A percentile compares a stretch with the other conserved stretches of the same genome.
phyloP scores from a whole-genome alignment of 2,329 filamentous ascomycete genomes.

The Colletotrichum destructivum region DNA sequence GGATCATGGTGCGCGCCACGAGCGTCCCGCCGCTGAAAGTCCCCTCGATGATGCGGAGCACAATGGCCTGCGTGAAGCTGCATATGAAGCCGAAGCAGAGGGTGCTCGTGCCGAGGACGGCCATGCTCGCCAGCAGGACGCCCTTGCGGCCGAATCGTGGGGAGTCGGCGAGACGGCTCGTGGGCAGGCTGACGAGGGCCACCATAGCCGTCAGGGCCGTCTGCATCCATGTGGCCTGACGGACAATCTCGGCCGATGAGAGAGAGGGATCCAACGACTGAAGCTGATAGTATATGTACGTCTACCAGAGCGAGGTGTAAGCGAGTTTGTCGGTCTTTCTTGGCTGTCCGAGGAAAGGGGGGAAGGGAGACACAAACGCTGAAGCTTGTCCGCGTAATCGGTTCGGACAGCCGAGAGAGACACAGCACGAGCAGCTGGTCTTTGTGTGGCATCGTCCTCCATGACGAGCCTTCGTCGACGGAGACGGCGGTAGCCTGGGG shows the following conservation, averaged over 20 bases:
- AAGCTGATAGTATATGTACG: slow-evolving; percentile 14
- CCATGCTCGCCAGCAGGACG: slow-evolving; percentile 4
- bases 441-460: slow-evolving; percentile 19
- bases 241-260: slow-evolving; percentile 1
- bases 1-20: slow-evolving; percentile 5
- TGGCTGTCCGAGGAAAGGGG: neutral
- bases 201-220: slow-evolving; percentile 4
- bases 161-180: slow-evolving; percentile 13
- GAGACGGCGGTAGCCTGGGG: neutral
- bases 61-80: neutral
- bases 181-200: slow-evolving; percentile 3
- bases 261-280: neutral
- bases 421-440: slow-evolving; percentile 19
- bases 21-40: slow-evolving; percentile 4
- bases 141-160: slow-evolving; percentile 7
- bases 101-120: neutral
- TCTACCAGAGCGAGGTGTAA: neutral
- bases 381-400: slow-evolving; percentile 7
- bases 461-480: slow-evolving; percentile 2
- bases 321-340: too few relatives aligned
- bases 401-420: slow-evolving; percentile 1
- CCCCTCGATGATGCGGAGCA: neutral
- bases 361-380: neutral
- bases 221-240: slow-evolving; percentile 19
- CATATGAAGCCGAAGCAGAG: slow-evolving; percentile 13